These are phyloP conservation scores for Leccinum fibrillosum DNA, from an alignment of 768 basidiomycete genomes.

Conservation along the genomic window DNA sequence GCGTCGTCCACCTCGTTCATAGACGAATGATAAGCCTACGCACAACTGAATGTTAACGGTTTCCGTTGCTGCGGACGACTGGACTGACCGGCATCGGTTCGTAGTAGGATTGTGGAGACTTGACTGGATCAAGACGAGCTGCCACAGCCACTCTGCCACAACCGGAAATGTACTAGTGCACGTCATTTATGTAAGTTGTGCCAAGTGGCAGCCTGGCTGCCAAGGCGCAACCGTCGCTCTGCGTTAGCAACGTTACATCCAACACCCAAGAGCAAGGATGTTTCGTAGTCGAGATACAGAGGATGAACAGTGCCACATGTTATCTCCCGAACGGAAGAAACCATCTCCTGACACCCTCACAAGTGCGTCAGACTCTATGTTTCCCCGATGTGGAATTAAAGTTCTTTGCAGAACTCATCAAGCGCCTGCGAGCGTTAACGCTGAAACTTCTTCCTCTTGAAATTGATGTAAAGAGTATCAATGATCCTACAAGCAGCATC, in stretches of 20 bases:
- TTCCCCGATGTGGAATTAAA: not conserved
- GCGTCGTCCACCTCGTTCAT: slow-evolving; percentile 84
- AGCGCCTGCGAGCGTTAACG: slow-evolving; percentile 74
- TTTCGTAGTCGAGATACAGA: slow-evolving; percentile 25
- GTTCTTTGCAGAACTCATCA: slow-evolving; percentile 63
- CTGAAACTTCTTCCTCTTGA: slow-evolving; percentile 76
- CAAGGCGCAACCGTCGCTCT: not conserved
- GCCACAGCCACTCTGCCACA: slow-evolving; percentile 18
- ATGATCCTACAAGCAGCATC: slow-evolving; percentile 75
- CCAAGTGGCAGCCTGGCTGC: not conserved
- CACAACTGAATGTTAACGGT: not conserved
- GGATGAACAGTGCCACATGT: slow-evolving; percentile 42
- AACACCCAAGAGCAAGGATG: slow-evolving; percentile 12
- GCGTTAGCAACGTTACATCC: not conserved
- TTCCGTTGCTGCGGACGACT: not conserved
- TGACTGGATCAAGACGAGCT: slow-evolving; percentile 24
- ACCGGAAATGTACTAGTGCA: not conserved
- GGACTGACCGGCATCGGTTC: slow-evolving; percentile 51
- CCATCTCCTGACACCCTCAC: slow-evolving; percentile 71
- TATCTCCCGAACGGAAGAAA: slow-evolving; percentile 44
- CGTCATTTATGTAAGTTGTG: too few relatives aligned
- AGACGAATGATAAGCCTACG: slow-evolving; percentile 92
- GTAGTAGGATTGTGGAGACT: not conserved
- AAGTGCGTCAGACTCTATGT: slow-evolving; percentile 45
- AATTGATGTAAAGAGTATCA: slow-evolving; percentile 63